phyloP scores from a whole-genome alignment of 805 yeast genomes.

The Yarrowia divulgata region DNA sequence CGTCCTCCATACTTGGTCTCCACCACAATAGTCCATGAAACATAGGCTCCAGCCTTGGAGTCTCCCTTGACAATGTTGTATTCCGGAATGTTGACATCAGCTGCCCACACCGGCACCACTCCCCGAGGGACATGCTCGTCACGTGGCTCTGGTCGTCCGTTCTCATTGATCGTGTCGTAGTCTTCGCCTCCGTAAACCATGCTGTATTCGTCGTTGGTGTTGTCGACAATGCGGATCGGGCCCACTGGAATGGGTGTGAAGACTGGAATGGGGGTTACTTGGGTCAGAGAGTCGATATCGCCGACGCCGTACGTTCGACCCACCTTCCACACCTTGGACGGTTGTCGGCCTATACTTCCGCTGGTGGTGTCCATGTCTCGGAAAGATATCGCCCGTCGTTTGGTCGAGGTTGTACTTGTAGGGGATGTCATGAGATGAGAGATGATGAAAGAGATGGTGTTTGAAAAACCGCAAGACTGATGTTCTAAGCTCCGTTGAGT shows the following conservation, averaged over 20 bases:
- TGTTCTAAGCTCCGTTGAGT: no score
- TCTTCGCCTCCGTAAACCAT: constrained; percentile 39
- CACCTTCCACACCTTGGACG: constrained; percentile 29
- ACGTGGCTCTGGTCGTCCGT: constrained; percentile 35
- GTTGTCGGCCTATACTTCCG: constrained; percentile 28
- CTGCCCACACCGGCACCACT: constrained; percentile 51
- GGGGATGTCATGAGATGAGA: no score
- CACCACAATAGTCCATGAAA: constrained; percentile 54
- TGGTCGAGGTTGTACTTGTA: constrained; percentile 14
- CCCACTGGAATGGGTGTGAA: constrained; percentile 40
- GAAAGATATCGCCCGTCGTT: constrained; percentile 24
- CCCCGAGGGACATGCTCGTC: constrained; percentile 44
- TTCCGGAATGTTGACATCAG: constrained; percentile 52
- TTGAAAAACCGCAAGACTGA: no score
- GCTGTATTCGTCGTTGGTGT: constrained; percentile 38
- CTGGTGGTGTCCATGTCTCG: constrained; percentile 15
- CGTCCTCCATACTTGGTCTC: constrained; percentile 50
- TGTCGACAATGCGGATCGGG: constrained; percentile 43
- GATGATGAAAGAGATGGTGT: no score
- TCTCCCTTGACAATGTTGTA: constrained; percentile 54
- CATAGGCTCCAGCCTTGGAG: constrained; percentile 53
- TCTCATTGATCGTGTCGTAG: constrained; percentile 26
- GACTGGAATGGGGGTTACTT: constrained; percentile 30
- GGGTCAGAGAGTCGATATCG: constrained; percentile 35
- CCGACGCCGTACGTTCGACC: constrained; percentile 33